These are phyloP conservation scores for Triticum monococcum DNA, from an alignment of 176 grass and related monocot genomes.

Conservation along the genomic window DNA sequence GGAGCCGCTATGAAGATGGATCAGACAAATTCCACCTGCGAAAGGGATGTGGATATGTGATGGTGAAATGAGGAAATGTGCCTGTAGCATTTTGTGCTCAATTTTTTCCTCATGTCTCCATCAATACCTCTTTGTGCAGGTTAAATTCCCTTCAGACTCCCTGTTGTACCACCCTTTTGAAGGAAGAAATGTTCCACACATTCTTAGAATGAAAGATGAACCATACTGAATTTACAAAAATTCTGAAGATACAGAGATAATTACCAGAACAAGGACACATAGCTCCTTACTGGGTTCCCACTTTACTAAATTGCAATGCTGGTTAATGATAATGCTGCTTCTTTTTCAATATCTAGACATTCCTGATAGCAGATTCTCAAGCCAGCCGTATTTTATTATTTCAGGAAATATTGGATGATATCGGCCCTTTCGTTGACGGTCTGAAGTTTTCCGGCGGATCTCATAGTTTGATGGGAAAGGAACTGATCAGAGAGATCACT, in stretches of 20 bases:
- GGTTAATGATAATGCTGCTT: neutral
- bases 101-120: neutral
- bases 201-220: neutral
- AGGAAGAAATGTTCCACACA: neutral
- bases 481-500: conserved; percentile 67
- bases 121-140: neutral
- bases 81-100: neutral
- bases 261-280: neutral
- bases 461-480: conserved; percentile 74
- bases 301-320: too few species aligned
- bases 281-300: neutral
- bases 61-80: neutral
- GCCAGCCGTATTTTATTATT: neutral
- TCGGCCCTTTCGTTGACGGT: conserved; percentile 76
- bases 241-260: neutral
- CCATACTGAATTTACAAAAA: neutral
- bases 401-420: conserved; percentile 65
- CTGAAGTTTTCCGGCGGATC: conserved; percentile 91
- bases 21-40: neutral
- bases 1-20: neutral
- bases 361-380: neutral
- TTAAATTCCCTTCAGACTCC: neutral
- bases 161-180: neutral
- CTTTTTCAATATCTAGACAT: neutral
- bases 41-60: neutral